These are phyloP conservation scores for Pelargonium australe DNA, from an alignment of 441 rosid species.

Conservation along the genomic window DNA sequence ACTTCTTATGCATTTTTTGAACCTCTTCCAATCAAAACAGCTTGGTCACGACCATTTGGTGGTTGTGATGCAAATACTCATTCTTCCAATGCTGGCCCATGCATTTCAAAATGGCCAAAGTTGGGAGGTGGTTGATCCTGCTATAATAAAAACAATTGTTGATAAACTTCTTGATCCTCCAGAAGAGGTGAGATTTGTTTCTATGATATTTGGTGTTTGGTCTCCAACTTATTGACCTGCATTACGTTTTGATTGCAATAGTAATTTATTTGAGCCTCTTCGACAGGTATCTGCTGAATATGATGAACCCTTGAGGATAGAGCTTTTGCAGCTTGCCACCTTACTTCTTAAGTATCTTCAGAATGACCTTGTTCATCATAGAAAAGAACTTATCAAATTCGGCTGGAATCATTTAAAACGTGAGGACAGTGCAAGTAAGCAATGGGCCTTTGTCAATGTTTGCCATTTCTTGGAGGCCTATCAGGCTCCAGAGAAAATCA, in stretches of 20 bases:
- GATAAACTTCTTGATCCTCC: constrained; percentile 99
- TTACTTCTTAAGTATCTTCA: constrained; percentile 96
- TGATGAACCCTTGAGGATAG: constrained; percentile 97
- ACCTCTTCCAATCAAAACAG: constrained; percentile 85
- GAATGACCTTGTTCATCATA: constrained; percentile 88
- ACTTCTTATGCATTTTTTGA: constrained; percentile 75
- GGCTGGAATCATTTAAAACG: constrained; percentile 99
- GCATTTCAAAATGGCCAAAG: constrained; percentile 83
- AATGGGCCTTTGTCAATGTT: constrained; percentile 99
- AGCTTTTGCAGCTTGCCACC: constrained; percentile 96
- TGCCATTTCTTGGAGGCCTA: constrained; percentile 99
- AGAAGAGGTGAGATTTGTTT: constrained; percentile 59
- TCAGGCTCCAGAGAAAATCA: constrained; percentile 99
- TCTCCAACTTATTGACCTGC: constrained; percentile 1
- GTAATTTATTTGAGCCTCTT: constrained; percentile 15
- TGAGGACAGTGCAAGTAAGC: constrained; percentile 99
- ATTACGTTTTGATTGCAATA: constrained; percentile 16
- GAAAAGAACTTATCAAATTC: constrained; percentile 97
- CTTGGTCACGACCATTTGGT: constrained; percentile 90
- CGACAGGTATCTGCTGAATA: constrained; percentile 93
- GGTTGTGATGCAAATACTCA: constrained; percentile 96
- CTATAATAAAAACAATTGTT: constrained; percentile 79
- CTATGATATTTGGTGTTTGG: constrained; percentile 6
- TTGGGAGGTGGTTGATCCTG: constrained; percentile 92
- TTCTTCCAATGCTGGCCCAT: constrained; percentile 96